Evolutionary conservation across 2,329 filamentous ascomycete species (phyloP), one percentile per base, ranked within the genome.

Genomic region (Claviceps arundinis): DNA sequence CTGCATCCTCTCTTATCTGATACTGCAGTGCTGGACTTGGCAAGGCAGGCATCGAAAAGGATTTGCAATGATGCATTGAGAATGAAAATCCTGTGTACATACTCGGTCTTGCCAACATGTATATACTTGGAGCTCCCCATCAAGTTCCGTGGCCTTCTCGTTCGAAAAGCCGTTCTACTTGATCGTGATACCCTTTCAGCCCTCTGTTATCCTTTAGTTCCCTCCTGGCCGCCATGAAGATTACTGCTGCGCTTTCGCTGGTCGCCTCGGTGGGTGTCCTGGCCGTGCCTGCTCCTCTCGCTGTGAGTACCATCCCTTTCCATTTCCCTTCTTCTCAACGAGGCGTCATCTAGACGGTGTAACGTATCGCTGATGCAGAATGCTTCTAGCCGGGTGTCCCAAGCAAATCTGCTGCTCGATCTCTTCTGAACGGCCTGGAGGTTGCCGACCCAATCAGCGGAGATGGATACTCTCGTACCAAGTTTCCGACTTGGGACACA

Each of bases 401-500:
- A 17, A 73, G 74, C 5, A 70, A 72, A 1, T 64, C 77, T 1
- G 70, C 69, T 0, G 85, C 85, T 19, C 72, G 75, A 55, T 73
- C 71, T 6, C 73, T 79, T 55, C 78, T 89, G 37, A 70, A 71
- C 2, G 68, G 64, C 30, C 70, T 89, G 50, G 80, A 75, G 0
- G 81, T 86, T 17, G 71, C 73, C 4, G 66, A 76, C 0, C 68
- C 76, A 43, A 75, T 74, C 38, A 73, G 78, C 49, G 73, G 76
- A 47, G 70, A 68, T 54, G 71, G 71, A 19, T 89, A 89, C 68
- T 70, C 75, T 53, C 82, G 87, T 50, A 75, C 78, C 59, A 68
- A 82, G 50, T 90, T 90, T 69, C 82, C 81, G 2, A 80, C 82
- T 66, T 89, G 85, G 85, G 77, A 75, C 58, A 82, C 79, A 34